A percentile compares a stretch with the other conserved stretches of the same genome.
Evolutionary conservation across 306 rosid genomes (phyloP).

Genomic region (Fagus sylvatica): DNA sequence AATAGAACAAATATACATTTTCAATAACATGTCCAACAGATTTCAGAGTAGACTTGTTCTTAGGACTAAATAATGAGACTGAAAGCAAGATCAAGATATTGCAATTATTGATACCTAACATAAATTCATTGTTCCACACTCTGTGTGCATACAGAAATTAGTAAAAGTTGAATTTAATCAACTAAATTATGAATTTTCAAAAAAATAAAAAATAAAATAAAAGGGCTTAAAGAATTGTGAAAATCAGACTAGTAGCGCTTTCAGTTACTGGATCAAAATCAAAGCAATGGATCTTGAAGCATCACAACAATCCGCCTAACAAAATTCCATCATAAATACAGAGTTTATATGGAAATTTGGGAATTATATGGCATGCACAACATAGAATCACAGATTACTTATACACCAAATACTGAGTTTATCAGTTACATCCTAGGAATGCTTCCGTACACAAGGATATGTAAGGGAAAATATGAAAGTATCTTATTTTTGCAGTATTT

Average conservation of each 20-base stretch:
- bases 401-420: not conserved
- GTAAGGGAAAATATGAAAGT: not conserved
- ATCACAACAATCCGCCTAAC: no score
- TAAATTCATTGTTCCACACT: not conserved
- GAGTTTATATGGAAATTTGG: no score
- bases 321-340: no score
- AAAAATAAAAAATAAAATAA: not conserved
- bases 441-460: not conserved
- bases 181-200: not conserved
- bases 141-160: not conserved
- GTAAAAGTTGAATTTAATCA: not conserved
- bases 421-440: conserved; percentile 1
- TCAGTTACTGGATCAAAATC: not conserved
- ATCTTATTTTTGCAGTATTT: no score
- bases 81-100: not conserved
- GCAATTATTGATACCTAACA: not conserved
- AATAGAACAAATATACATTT: conserved; percentile 19
- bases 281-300: not conserved
- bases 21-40: conserved; percentile 10
- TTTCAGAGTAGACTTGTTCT: conserved; percentile 2
- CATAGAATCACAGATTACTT: not conserved
- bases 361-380: not conserved
- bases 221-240: not conserved
- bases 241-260: not conserved
- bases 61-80: not conserved